Evolutionary conservation across 495 filamentous ascomycete species (phyloP).

Genomic region (Corynascus novoguineensis): DNA sequence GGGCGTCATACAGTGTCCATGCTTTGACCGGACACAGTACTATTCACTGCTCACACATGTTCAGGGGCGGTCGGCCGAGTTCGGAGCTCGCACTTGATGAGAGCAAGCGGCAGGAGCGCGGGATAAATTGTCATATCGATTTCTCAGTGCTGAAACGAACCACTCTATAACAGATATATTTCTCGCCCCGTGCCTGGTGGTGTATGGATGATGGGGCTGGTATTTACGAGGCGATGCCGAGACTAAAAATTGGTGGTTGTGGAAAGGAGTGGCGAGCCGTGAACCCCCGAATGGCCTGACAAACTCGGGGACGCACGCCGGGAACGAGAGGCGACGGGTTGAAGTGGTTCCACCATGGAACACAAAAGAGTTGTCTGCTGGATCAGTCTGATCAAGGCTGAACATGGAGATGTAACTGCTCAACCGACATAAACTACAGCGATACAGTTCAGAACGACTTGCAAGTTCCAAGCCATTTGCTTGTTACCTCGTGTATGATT

Average conservation of each 20-base stretch:
- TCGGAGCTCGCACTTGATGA: conserved; percentile 9
- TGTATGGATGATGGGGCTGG: neutral
- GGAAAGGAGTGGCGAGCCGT: neutral
- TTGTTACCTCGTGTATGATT: no score
- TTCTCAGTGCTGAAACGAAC: conserved; percentile 1
- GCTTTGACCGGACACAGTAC: conserved; percentile 2
- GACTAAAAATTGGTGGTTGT: conserved; percentile 12
- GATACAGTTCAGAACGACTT: no score
- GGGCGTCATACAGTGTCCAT: conserved; percentile 12
- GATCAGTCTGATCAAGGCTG: no score
- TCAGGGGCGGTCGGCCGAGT: conserved; percentile 2
- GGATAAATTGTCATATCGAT: neutral
- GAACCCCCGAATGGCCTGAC: conserved; percentile 1
- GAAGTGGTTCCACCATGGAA: neutral
- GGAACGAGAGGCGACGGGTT: neutral
- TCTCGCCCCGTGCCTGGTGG: neutral
- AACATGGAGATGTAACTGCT: no score
- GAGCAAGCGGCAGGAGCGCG: neutral
- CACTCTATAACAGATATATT: neutral
- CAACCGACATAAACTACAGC: no score
- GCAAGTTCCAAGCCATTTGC: no score
- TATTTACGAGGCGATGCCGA: neutral
- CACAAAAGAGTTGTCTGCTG: no score
- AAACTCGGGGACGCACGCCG: no score
- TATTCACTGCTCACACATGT: neutral